These are phyloP conservation scores for Taphrina confusa DNA, from an alignment of 1,139 yeast genomes.

Conservation along the genomic window DNA sequence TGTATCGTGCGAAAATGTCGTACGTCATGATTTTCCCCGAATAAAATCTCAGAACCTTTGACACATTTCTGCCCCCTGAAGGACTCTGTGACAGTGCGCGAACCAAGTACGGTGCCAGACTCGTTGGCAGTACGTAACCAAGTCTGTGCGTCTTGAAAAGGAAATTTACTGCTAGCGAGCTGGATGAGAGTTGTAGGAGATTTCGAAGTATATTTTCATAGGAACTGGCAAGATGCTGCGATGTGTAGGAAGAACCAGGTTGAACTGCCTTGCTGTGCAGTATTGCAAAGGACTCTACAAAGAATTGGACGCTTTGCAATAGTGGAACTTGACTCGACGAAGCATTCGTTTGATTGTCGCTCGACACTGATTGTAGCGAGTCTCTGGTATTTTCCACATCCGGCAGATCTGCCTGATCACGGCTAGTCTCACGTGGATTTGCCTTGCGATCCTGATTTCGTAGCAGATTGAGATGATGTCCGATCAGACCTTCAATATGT, in stretches of 20 bases:
- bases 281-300: background rate
- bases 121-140: background rate
- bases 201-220: background rate
- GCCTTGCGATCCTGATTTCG: background rate
- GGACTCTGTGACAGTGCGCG: background rate
- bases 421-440: background rate
- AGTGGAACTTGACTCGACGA: too few relatives aligned
- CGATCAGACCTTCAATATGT: background rate
- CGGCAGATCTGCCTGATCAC: background rate
- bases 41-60: background rate
- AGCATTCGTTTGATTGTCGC: too few relatives aligned
- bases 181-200: background rate
- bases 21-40: background rate
- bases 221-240: background rate
- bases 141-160: background rate
- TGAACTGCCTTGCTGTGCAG: background rate
- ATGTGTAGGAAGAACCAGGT: background rate
- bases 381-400: too few relatives aligned
- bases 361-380: too few relatives aligned
- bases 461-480: background rate
- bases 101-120: conserved; percentile 1
- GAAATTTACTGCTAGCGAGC: background rate
- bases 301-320: background rate
- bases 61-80: background rate
- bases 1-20: conserved; percentile 19